A percentile compares a stretch with the other conserved stretches of the same genome.
These are phyloP conservation scores for Mycena amicta DNA, from an alignment of 768 basidiomycete species.

Conservation along the genomic window DNA sequence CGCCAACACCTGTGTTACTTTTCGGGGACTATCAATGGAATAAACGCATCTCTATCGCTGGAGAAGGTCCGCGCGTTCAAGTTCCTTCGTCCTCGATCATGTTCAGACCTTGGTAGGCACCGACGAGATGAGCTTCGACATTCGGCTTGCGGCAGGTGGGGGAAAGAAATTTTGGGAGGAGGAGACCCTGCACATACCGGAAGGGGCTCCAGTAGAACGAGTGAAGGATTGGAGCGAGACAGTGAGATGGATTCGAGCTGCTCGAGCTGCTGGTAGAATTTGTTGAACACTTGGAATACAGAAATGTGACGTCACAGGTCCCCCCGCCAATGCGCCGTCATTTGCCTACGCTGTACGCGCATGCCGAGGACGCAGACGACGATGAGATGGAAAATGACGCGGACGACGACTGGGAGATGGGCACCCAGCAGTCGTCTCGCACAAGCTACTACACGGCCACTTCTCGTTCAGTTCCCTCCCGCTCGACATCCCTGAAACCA, in stretches of 20 bases:
- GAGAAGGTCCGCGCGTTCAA: slow-evolving; percentile 42
- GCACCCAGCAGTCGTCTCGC: slow-evolving; percentile 35
- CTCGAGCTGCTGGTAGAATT: slow-evolving; percentile 26
- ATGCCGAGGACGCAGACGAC: slow-evolving; percentile 59
- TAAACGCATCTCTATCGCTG: slow-evolving; percentile 50
- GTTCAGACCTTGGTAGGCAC: background rate
- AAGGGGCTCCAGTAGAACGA: slow-evolving; percentile 50
- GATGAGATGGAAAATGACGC: slow-evolving; percentile 47
- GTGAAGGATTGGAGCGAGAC: slow-evolving; percentile 69
- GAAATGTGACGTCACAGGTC: slow-evolving; percentile 1
- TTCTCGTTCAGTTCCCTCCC: slow-evolving; percentile 30
- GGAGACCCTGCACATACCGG: slow-evolving; percentile 51
- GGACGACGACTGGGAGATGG: slow-evolving; percentile 50
- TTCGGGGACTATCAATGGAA: slow-evolving; percentile 84
- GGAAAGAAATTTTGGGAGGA: slow-evolving; percentile 60
- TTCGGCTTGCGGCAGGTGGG: slow-evolving; percentile 47
- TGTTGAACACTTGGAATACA: too few species aligned
- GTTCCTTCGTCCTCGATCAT: background rate
- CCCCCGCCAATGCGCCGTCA: slow-evolving; percentile 47
- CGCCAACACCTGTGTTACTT: slow-evolving; percentile 63
- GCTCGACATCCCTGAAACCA: slow-evolving; percentile 28
- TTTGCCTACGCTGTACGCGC: slow-evolving; percentile 69
- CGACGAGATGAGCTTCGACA: slow-evolving; percentile 58
- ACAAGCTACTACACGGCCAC: slow-evolving; percentile 37
- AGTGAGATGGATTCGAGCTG: slow-evolving; percentile 46